Evolutionary conservation across 2,329 filamentous ascomycete species (phyloP), one percentile per base, ranked within the genome.

Genomic region (Nemania serpens): DNA sequence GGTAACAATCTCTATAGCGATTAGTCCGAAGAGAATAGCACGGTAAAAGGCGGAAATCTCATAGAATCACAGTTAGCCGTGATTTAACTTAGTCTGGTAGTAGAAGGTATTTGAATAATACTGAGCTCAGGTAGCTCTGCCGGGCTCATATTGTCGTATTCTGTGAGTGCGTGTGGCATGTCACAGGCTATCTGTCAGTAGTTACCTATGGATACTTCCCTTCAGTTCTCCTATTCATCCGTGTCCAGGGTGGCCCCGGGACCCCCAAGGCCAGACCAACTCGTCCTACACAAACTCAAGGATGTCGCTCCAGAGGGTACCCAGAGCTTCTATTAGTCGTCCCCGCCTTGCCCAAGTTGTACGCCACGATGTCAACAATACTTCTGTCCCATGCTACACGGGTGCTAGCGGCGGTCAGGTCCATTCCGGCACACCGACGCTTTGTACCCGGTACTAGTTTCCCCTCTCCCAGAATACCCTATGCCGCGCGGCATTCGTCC

Each of bases 251-350:
- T 33, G 5, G 22, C 36, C 45, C 11, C 34, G 34, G 43, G 10
- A n/a, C 3, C 11, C 45, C 22, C 29, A 22, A 37, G 20, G 12
- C 15, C 20, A 33, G 42, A 13, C 5, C 36, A 33, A 43, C 43
- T 41, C 20, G 53, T 41, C 43, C 4, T n/a, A 55, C 53, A 42
- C 53, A 56, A 56, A 56, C 53, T 34, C 7, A 13, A 56, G 45
- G 34, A 42, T 49, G 22, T 15, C 20, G 22, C 20, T 33, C 17
- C 15, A 34, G 22, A 34, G 10, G 25, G 13, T 29, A 29, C 7
- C 25, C 11, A 22, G 34, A 55, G 36, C 12, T 20, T 10, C 43
- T n/a, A 34, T 20, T 42, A 15, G 34, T 34, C 3, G 25, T 3
- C 3, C 6, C 52, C 42, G 18, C 52, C 42, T 29, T 34, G 7